phyloP scores from a whole-genome alignment of 2,329 filamentous ascomycete species.

The Ophiostoma australiae region DNA sequence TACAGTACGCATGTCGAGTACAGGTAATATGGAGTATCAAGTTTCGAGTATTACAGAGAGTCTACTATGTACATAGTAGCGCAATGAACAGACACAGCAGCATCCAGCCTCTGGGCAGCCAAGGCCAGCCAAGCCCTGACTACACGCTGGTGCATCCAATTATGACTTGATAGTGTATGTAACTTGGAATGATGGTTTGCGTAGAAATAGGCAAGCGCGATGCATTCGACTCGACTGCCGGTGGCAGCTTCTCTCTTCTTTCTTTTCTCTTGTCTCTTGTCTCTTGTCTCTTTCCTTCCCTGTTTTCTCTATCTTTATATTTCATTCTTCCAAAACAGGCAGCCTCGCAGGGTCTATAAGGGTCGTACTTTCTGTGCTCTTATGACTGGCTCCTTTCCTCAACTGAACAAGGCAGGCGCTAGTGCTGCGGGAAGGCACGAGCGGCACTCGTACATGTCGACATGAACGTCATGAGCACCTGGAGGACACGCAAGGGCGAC shows the following conservation, averaged over 20 bases:
- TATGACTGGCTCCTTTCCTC: neutral
- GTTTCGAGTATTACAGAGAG: neutral
- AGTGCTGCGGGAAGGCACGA: slow-evolving; percentile 1
- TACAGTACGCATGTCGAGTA: too few relatives aligned
- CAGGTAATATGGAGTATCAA: neutral
- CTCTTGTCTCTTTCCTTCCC: neutral
- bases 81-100: neutral
- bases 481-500: slow-evolving; percentile 1
- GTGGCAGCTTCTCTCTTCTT: neutral
- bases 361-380: slow-evolving; percentile 6
- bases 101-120: slow-evolving; percentile 2
- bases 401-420: neutral
- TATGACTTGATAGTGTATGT: too few relatives aligned
- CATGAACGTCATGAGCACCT: neutral
- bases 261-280: neutral
- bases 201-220: neutral
- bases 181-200: neutral
- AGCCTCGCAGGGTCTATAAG: neutral
- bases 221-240: neutral
- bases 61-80: neutral
- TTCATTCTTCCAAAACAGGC: neutral
- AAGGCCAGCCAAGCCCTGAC: slow-evolving; percentile 2
- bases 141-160: neutral
- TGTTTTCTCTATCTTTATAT: neutral
- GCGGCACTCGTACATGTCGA: neutral